A percentile compares a stretch with the other conserved stretches of the same genome.
Conservation (phyloP, 441 rosid genomes). For the Syzygium malaccense region DNA sequence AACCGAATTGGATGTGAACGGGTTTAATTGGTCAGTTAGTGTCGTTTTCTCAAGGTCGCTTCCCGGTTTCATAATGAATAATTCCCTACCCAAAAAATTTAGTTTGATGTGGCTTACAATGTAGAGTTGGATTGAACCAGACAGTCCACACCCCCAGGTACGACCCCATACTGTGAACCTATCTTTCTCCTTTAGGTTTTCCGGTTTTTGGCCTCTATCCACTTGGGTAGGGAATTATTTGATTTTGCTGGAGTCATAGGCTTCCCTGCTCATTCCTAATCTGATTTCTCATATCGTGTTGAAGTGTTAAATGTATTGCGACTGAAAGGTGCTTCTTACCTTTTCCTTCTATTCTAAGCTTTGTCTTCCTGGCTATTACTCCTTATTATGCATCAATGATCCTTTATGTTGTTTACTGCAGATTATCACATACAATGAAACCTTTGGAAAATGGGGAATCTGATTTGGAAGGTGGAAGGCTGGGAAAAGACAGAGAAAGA, state of each 20-base stretch:
- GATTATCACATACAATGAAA: slow-evolving; percentile 54
- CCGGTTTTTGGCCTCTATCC: background rate
- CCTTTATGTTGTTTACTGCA: slow-evolving; percentile 11
- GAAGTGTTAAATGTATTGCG: background rate
- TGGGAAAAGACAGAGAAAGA: slow-evolving; percentile 54
- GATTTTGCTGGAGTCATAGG: background rate
- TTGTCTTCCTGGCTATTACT: background rate
- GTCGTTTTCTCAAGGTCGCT: background rate
- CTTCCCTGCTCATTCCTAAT: background rate
- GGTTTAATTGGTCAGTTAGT: background rate
- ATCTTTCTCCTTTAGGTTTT: background rate
- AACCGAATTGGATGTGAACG: background rate
- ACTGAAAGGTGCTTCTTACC: background rate
- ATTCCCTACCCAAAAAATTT: background rate
- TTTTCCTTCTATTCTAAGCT: background rate
- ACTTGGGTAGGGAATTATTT: background rate
- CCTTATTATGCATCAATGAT: background rate
- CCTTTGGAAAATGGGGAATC: slow-evolving; percentile 43
- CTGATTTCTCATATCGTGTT: background rate
- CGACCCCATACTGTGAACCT: background rate
- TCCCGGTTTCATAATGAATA: background rate
- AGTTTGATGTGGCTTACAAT: background rate
- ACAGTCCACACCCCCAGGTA: background rate
- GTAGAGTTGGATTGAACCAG: background rate
- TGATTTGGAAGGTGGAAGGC: slow-evolving; percentile 83